These are phyloP conservation scores for Dictyostelium capitatum DNA, from an alignment of 78 protist genomes.

Conservation along the genomic window DNA sequence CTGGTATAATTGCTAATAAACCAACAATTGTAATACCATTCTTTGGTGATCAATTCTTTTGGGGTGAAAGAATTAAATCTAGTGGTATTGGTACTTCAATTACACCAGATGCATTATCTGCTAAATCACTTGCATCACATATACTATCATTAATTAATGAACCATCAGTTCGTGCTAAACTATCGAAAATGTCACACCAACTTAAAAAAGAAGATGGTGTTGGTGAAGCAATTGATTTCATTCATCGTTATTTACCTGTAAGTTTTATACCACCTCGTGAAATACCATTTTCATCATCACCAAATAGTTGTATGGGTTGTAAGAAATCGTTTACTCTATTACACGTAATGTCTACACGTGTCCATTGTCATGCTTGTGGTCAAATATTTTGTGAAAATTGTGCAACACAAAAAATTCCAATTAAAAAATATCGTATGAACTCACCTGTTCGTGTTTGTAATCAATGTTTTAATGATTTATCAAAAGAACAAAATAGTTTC, in stretches of 20 bases:
- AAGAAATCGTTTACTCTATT: slow-evolving; percentile 42
- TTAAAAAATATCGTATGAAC: slow-evolving; percentile 41
- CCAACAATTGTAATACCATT: slow-evolving; percentile 88
- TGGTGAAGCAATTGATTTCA: slow-evolving; percentile 15
- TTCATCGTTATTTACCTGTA: slow-evolving; percentile 42
- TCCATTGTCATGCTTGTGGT: slow-evolving; percentile 52
- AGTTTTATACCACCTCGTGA: slow-evolving; percentile 47
- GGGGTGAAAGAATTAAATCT: slow-evolving; percentile 77
- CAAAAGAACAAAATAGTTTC: background rate
- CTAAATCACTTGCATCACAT: slow-evolving; percentile 5
- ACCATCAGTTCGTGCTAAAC: background rate
- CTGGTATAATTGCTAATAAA: slow-evolving; percentile 73
- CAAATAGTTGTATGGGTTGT: slow-evolving; percentile 20
- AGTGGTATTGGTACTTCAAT: slow-evolving; percentile 57
- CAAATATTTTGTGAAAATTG: slow-evolving; percentile 58
- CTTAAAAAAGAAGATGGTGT: slow-evolving; percentile 50
- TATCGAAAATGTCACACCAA: background rate
- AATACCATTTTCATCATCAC: slow-evolving; percentile 9
- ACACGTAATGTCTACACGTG: background rate
- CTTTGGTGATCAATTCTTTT: slow-evolving; percentile 89
- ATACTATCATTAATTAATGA: background rate
- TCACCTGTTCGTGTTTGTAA: slow-evolving; percentile 50
- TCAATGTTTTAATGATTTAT: slow-evolving; percentile 1
- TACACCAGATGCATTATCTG: slow-evolving; percentile 3
- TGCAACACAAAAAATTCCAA: slow-evolving; percentile 2